Conservation (phyloP, 257 asterid species). For the Solanum chilense region DNA sequence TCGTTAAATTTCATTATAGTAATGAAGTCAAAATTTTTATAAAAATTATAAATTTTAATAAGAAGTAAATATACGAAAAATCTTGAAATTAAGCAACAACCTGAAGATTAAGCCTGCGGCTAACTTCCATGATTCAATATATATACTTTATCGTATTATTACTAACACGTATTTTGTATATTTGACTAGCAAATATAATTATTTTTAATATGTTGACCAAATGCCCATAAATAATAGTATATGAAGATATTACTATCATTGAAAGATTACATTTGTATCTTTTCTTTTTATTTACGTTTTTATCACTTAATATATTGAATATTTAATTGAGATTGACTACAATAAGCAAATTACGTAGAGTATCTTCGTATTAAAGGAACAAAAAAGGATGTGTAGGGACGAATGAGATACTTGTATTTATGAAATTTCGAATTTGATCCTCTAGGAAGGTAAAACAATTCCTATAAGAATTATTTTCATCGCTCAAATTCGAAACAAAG, state of each 20-base stretch:
- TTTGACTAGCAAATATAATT: not conserved
- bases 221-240: not conserved
- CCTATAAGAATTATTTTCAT: not conserved
- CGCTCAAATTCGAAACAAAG: accelerated
- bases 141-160: not conserved
- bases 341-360: not conserved
- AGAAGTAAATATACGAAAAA: not conserved
- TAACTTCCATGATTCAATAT: not conserved
- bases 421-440: not conserved
- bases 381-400: not conserved
- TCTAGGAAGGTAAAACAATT: not conserved
- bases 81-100: not conserved
- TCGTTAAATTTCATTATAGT: too few relatives aligned
- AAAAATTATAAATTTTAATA: too few relatives aligned
- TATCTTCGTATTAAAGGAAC: not conserved
- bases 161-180: not conserved
- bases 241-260: not conserved
- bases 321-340: not conserved
- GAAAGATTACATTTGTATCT: not conserved
- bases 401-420: not conserved
- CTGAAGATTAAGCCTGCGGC: not conserved
- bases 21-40: too few relatives aligned
- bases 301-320: not conserved
- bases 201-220: too few relatives aligned
- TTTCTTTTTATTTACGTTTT: too few relatives aligned